phyloP scores from a whole-genome alignment of 225 moss, liverwort and hornwort genomes.

The Lunularia cruciata region DNA sequence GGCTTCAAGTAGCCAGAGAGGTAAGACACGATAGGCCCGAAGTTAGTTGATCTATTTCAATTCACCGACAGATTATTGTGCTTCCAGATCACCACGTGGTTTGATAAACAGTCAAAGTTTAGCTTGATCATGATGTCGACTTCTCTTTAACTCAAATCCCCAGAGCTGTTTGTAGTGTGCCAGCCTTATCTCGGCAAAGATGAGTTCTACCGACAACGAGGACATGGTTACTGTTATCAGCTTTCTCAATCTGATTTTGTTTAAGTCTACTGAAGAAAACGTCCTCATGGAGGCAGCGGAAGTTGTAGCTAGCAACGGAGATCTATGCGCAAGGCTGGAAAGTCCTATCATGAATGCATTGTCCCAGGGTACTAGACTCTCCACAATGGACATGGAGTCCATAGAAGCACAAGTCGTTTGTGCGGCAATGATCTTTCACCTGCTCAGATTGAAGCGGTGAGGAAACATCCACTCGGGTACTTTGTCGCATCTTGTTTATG shows the following conservation, averaged over 20 bases:
- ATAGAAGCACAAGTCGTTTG: slow-evolving; percentile 48
- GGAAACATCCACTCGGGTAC: not conserved
- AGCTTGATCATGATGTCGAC: not conserved
- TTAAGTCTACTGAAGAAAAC: slow-evolving; percentile 45
- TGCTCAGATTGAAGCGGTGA: slow-evolving; percentile 75
- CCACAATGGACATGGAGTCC: slow-evolving; percentile 38
- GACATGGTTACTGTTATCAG: slow-evolving; percentile 48
- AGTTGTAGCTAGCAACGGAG: slow-evolving; percentile 36
- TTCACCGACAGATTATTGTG: not conserved
- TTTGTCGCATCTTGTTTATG: not conserved
- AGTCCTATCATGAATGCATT: slow-evolving; percentile 54
- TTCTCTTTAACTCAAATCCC: not conserved
- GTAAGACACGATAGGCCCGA: slow-evolving; percentile 37
- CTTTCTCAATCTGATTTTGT: slow-evolving; percentile 60
- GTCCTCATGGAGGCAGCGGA: slow-evolving; percentile 50
- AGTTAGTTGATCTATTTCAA: not conserved
- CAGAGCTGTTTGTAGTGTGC: slow-evolving; percentile 44
- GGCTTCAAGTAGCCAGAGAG: slow-evolving; percentile 66
- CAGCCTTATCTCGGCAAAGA: slow-evolving; percentile 45
- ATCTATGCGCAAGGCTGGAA: slow-evolving; percentile 55
- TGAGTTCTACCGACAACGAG: slow-evolving; percentile 18
- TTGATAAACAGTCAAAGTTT: not conserved
- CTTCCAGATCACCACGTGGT: not conserved
- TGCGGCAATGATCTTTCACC: slow-evolving; percentile 56
- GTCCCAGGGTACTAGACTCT: slow-evolving; percentile 39